These are phyloP conservation scores for Barbatosphaeria neglecta DNA, from an alignment of 495 filamentous ascomycete genomes.

Conservation along the genomic window DNA sequence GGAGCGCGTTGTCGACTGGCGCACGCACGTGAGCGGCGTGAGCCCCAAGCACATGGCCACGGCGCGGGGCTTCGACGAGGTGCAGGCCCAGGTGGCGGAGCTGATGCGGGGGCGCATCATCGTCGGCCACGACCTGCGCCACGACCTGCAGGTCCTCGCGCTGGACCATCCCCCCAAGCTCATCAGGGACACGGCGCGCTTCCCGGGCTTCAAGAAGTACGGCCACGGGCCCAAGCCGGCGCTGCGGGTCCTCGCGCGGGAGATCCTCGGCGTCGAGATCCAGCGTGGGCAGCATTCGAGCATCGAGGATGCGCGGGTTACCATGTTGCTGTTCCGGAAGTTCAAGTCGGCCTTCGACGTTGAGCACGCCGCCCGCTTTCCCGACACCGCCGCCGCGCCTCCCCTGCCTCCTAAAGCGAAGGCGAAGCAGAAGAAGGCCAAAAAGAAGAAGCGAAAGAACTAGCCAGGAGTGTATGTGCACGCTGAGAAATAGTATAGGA, in stretches of 20 bases:
- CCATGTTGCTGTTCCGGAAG: slow-evolving; percentile 74
- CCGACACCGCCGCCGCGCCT: slow-evolving; percentile 19
- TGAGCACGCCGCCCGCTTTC: slow-evolving; percentile 57
- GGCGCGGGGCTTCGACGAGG: slow-evolving; percentile 60
- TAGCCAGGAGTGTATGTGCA: too few species aligned
- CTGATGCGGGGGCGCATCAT: slow-evolving; percentile 64
- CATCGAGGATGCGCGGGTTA: slow-evolving; percentile 79
- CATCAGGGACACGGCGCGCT: slow-evolving; percentile 75
- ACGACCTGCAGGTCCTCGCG: slow-evolving; percentile 69
- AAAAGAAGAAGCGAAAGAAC: slow-evolving; percentile 15
- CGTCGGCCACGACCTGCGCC: slow-evolving; percentile 80
- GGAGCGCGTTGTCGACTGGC: slow-evolving; percentile 73
- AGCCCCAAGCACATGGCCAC: slow-evolving; percentile 53
- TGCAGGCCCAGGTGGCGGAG: slow-evolving; percentile 59
- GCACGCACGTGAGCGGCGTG: slow-evolving; percentile 76
- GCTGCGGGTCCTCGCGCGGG: slow-evolving; percentile 60
- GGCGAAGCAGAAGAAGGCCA: slow-evolving; percentile 34
- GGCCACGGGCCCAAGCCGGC: slow-evolving; percentile 68
- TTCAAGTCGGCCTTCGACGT: slow-evolving; percentile 75
- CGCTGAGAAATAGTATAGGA: neutral
- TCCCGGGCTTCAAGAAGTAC: slow-evolving; percentile 59
- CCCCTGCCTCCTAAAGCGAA: slow-evolving; percentile 12
- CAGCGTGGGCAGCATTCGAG: slow-evolving; percentile 58
- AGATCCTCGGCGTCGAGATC: slow-evolving; percentile 73
- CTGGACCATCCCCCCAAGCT: slow-evolving; percentile 64